Evolutionary conservation across 805 yeast species (phyloP), one percentile per base, ranked within the genome.

Genomic region (Pichia exigua): DNA sequence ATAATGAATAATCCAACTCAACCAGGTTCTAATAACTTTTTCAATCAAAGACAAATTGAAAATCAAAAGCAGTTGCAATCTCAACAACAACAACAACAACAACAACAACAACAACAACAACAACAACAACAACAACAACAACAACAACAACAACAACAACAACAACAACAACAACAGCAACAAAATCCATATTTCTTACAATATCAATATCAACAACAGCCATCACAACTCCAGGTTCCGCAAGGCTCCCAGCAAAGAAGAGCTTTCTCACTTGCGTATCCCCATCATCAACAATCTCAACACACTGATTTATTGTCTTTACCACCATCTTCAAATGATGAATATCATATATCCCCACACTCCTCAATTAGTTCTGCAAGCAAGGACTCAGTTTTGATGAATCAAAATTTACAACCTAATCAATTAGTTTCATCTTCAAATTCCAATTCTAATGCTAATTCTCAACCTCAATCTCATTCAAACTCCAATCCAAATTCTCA

Each of bases 281-380:
- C 39, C 5, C 12, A 35, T 7, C n/a, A 17, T 35, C 39, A 35
- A 35, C 39, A 35, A 35, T 35, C 20, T n/a, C 39, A 35, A 17
- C 39, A 35, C 2, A 2, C 17, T 2, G 39, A 35, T 17, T 17
- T 35, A 35, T 17, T 35, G n/a, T 13, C 15, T n/a, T 42, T 39
- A 20, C 46, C 35, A 28, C 42, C 50, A 18, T 47, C 47, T 30
- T 41, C 24, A 41, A 50, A 47, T 44, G 49, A 57, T n/a, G 65
- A 63, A 4, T 55, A 54, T 12, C 49, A 46, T 40, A 46, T 50
- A 18, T 65, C 69, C 9, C 64, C 67, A 1, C 65, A 63, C 44
- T 65, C 68, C 10, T 63, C 69, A 6, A 45, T 65, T 26, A 61
- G 65, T 40, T 62, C 67, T n/a, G 47, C 56, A n/a, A 59, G 65